Base-by-base conservation (phyloP, 2,329 filamentous ascomycete species). In the Penicillium verrucosum region DNA sequence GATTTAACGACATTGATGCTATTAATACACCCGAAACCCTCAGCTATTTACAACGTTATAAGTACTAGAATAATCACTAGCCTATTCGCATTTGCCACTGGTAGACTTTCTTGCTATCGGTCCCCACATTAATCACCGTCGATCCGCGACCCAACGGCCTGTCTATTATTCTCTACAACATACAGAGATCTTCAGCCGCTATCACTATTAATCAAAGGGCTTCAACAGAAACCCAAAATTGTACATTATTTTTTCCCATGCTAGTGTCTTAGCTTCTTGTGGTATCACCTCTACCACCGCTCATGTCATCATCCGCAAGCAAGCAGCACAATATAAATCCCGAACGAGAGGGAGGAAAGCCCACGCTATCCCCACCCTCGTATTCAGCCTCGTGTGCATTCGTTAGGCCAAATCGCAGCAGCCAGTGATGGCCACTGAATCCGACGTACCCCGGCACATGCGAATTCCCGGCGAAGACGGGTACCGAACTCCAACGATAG, bases 401-500 rank as follows among this genome's bases (percentile, higher is more conserved):
- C 5, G 5, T n/a, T 34, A 12, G 11, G 21, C 16, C 12, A 25
- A 34, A 23, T 34, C 4, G 25, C 47, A 41, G 10, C 30, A 44
- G 51, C 43, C 52, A 32, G 62, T 50, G n/a, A 68, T 68, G 63
- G 50, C 55, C 18, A 56, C 60, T 27, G 60, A 65, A 41, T 51
- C 58, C 30, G 45, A 53, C n/a, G 42, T 64, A 44, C 71, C 73
- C 38, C 62, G 74, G 43, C 69, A 77, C 51, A 62, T 75, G 63
- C 65, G 70, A 49, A 69, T 53, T 30, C 75, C 73, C 2, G 76
- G 75, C 21, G 71, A 77, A 29, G 76, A 79, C 37, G 76, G 77
- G 4, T 79, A 75, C 63, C 70, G 74, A 29, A 78, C 77, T 0
- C 77, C 77, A 9, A 76, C 74, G 4, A 74, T 78, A 38, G 77